These are phyloP conservation scores for Gliomastix tumulicola DNA, from an alignment of 2,329 filamentous ascomycete genomes.

Conservation along the genomic window DNA sequence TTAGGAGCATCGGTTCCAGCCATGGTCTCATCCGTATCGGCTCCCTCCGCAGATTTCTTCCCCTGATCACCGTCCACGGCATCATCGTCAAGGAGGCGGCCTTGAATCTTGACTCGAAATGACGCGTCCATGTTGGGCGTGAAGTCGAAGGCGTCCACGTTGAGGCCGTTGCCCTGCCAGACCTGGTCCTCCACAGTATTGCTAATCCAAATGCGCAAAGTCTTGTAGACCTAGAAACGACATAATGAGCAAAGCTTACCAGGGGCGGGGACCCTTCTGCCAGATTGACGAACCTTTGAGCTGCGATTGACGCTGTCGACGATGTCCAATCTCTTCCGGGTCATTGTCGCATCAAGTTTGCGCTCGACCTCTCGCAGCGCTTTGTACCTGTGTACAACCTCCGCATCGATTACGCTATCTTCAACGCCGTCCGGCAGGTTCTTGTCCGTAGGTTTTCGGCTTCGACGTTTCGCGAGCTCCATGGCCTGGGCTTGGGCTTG, in stretches of 20 bases:
- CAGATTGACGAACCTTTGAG: conserved; percentile 50
- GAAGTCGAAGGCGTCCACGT: conserved; percentile 75
- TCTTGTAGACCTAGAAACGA: conserved; percentile 59
- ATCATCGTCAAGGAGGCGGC: conserved; percentile 68
- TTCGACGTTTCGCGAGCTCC: conserved; percentile 70
- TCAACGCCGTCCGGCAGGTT: conserved; percentile 88
- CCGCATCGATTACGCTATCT: conserved; percentile 66
- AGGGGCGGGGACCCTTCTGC: too few relatives aligned
- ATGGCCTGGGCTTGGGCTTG: conserved; percentile 40
- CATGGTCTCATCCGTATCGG: background rate
- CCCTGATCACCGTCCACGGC: conserved; percentile 54
- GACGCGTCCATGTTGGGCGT: conserved; percentile 68
- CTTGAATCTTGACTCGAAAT: conserved; percentile 90
- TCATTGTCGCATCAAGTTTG: conserved; percentile 84
- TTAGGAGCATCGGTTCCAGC: conserved; percentile 21
- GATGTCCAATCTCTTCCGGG: conserved; percentile 87
- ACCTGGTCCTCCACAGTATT: conserved; percentile 93
- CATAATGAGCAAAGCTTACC: background rate
- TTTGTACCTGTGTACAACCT: conserved; percentile 76
- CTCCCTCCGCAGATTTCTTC: conserved; percentile 12
- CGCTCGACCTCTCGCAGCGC: conserved; percentile 82
- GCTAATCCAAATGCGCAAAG: conserved; percentile 86
- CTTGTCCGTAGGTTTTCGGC: conserved; percentile 88
- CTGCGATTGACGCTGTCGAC: conserved; percentile 72
- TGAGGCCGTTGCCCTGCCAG: conserved; percentile 71